A percentile compares a stretch with the other conserved stretches of the same genome.
Evolutionary conservation across 106 monocot species (phyloP).

Genomic region (Cymbidium sinense): DNA sequence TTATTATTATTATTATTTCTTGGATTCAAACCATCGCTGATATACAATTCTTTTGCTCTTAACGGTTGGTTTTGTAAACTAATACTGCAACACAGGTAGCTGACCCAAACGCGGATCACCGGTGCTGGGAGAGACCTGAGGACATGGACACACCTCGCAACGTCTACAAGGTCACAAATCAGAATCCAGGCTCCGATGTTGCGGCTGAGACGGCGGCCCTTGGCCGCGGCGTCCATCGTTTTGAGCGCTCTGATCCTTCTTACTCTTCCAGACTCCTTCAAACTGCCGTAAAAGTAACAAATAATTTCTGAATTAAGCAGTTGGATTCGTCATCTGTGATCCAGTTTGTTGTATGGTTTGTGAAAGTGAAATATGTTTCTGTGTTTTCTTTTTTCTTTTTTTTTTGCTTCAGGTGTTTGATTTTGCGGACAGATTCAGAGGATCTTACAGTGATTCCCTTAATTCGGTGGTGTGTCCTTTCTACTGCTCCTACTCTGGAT

Average conservation of each 20-base stretch:
- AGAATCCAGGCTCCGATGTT: constrained; percentile 73
- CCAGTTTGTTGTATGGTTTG: background rate
- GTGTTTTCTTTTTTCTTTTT: too few species aligned
- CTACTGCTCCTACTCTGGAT: constrained; percentile 88
- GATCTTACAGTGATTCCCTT: constrained; percentile 77
- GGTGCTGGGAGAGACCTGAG: constrained; percentile 64
- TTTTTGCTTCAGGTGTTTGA: constrained; percentile 57
- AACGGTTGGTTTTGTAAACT: too few species aligned
- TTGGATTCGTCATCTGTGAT: background rate
- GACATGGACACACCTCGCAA: constrained; percentile 76
- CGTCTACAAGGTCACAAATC: constrained; percentile 20
- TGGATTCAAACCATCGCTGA: too few species aligned
- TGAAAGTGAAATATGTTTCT: background rate
- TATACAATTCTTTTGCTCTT: background rate
- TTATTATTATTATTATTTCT: too few species aligned
- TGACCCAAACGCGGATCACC: constrained; percentile 20
- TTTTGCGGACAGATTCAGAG: constrained; percentile 52
- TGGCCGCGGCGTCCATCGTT: constrained; percentile 65
- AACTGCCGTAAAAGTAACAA: constrained; percentile 14
- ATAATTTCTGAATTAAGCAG: constrained; percentile 8
- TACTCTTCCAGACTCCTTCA: constrained; percentile 50
- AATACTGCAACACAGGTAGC: constrained; percentile 36
- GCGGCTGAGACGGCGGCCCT: constrained; percentile 71
- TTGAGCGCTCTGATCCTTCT: constrained; percentile 32
- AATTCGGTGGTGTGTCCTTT: constrained; percentile 67